A percentile compares a stretch with the other conserved stretches of the same genome.
These are phyloP conservation scores for Penicillium odoratum DNA, from an alignment of 495 filamentous ascomycete genomes.

Conservation along the genomic window DNA sequence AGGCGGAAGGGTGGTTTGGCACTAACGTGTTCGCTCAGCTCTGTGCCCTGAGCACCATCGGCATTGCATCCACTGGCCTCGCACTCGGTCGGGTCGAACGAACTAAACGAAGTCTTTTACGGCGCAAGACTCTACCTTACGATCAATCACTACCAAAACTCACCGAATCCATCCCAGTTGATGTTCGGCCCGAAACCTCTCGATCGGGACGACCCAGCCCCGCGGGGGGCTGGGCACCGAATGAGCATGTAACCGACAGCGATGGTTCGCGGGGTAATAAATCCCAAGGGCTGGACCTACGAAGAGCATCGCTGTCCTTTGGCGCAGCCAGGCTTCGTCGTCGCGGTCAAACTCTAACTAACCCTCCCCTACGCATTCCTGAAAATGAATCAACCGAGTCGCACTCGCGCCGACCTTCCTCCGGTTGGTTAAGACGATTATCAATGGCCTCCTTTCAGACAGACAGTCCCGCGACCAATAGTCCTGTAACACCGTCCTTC, in stretches of 20 bases:
- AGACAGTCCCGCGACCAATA: conserved; percentile 66
- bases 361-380: conserved; percentile 29
- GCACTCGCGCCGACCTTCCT: conserved; percentile 49
- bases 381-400: conserved; percentile 37
- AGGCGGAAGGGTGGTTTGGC: neutral
- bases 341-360: conserved; percentile 43
- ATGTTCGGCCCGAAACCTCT: conserved; percentile 30
- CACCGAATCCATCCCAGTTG: conserved; percentile 21
- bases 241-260: conserved; percentile 8
- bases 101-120: conserved; percentile 26
- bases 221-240: conserved; percentile 12
- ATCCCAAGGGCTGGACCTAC: conserved; percentile 20
- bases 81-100: conserved; percentile 61
- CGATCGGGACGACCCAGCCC: conserved; percentile 20
- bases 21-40: conserved; percentile 46
- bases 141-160: conserved; percentile 22
- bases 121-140: conserved; percentile 31
- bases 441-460: conserved; percentile 73
- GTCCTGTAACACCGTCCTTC: conserved; percentile 67
- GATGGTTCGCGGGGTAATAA: conserved; percentile 11
- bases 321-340: conserved; percentile 50
- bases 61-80: conserved; percentile 64
- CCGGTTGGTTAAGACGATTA: conserved; percentile 77
- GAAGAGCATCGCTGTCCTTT: conserved; percentile 48
- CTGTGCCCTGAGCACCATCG: conserved; percentile 70